Conservation (phyloP, 1,139 yeast genomes). For the Geotrichum candidum region DNA sequence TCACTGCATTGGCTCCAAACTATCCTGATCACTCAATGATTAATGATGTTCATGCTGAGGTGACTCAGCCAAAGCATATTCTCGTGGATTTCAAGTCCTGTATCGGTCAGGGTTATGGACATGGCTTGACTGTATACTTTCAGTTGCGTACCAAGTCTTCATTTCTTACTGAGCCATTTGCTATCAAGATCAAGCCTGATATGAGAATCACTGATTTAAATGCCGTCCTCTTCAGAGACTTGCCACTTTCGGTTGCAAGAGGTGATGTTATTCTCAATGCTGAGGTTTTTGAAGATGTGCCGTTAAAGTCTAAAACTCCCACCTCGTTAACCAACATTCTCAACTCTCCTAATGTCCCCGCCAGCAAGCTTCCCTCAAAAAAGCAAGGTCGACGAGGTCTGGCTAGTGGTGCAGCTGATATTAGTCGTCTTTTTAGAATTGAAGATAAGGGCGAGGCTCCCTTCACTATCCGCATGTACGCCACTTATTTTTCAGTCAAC, state of each 20-base stretch:
- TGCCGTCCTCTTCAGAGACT: conserved; percentile 72
- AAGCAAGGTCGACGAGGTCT: conserved; percentile 60
- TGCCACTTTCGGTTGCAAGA: conserved; percentile 53
- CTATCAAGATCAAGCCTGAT: conserved; percentile 60
- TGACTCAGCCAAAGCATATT: conserved; percentile 61
- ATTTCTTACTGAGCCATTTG: conserved; percentile 74
- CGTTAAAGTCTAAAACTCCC: conserved; percentile 20
- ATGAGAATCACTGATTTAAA: conserved; percentile 60
- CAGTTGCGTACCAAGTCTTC: conserved; percentile 60
- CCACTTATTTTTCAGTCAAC: conserved; percentile 49
- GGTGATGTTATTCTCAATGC: conserved; percentile 32
- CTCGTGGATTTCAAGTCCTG: conserved; percentile 75
- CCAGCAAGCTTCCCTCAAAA: conserved; percentile 15
- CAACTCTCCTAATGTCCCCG: not conserved
- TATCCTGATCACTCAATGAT: conserved; percentile 47
- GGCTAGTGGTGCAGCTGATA: conserved; percentile 84
- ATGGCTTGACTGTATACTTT: conserved; percentile 66
- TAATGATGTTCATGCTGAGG: conserved; percentile 30
- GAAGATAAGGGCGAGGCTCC: conserved; percentile 61
- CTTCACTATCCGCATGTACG: conserved; percentile 64
- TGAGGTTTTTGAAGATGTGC: conserved; percentile 30
- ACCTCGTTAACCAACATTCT: conserved; percentile 8
- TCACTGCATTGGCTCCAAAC: conserved; percentile 67
- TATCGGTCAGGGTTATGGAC: conserved; percentile 46
- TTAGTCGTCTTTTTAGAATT: conserved; percentile 68